phyloP scores from a whole-genome alignment of 768 basidiomycete genomes.

The Hypholoma sublateritium region DNA sequence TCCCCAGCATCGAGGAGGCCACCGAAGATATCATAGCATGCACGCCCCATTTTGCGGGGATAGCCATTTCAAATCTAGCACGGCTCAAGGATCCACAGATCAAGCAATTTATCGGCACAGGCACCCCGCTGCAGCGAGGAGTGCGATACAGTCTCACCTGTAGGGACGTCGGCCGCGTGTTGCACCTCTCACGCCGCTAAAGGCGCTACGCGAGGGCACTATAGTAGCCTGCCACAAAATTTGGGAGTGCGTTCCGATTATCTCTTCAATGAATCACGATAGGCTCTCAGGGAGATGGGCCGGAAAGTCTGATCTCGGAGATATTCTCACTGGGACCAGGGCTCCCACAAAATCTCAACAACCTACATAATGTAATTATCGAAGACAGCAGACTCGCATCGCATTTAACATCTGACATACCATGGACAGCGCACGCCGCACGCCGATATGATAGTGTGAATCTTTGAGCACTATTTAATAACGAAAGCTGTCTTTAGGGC shows the following conservation, averaged over 20 bases:
- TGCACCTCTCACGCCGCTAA: conserved; percentile 10
- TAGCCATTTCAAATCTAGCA: conserved; percentile 56
- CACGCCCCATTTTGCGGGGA: conserved; percentile 20
- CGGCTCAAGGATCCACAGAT: conserved; percentile 43
- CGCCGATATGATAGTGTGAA: not conserved
- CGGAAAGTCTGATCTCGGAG: too few relatives aligned
- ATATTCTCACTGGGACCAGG: too few relatives aligned
- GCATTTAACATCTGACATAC: not conserved
- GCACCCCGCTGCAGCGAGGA: conserved; percentile 54
- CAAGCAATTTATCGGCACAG: conserved; percentile 38
- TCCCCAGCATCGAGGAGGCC: conserved; percentile 56
- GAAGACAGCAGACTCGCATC: too few relatives aligned
- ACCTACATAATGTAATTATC: too few relatives aligned
- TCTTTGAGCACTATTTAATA: not conserved
- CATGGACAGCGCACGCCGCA: not conserved
- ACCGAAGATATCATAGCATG: conserved; percentile 47
- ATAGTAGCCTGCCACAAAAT: not conserved
- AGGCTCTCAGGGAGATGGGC: too few relatives aligned
- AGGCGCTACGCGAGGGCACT: not conserved
- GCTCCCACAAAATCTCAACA: too few relatives aligned
- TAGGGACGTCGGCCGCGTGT: conserved; percentile 73
- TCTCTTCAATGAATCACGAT: too few relatives aligned
- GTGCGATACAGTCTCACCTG: conserved; percentile 84
- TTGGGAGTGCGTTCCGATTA: too few relatives aligned
- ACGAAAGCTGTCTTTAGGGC: not conserved